phyloP scores from a whole-genome alignment of 352 stramenopile genomes.

The Phytophthora meadii region DNA sequence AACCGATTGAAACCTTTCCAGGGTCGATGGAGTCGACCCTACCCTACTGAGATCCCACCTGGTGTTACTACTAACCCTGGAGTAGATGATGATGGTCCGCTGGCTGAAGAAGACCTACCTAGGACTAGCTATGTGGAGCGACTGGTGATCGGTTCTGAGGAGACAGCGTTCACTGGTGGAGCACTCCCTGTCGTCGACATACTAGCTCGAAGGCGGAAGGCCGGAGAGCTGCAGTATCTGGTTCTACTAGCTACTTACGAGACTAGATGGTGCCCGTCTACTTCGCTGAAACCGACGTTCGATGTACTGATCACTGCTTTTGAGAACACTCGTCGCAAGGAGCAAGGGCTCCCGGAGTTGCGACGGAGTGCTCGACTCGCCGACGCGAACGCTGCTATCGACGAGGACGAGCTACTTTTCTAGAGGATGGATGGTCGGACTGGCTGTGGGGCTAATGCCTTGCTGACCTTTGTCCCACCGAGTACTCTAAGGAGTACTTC shows the following conservation, averaged over 20 bases:
- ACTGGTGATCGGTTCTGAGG: background rate
- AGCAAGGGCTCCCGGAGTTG: background rate
- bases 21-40: background rate
- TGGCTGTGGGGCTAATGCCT: too few relatives aligned
- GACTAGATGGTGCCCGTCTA: background rate
- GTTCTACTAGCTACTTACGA: background rate
- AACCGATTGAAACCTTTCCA: background rate
- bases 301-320: background rate
- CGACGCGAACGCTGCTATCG: constrained; percentile 6
- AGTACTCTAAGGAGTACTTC: too few relatives aligned
- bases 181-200: background rate
- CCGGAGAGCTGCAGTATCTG: background rate
- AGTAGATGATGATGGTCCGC: background rate
- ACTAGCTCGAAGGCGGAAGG: background rate
- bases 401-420: constrained; percentile 12
- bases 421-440: background rate
- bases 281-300: background rate
- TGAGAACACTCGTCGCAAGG: background rate
- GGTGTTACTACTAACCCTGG: background rate
- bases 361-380: constrained; percentile 1
- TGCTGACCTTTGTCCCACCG: too few relatives aligned
- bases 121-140: background rate
- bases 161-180: background rate
- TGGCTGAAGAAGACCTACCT: background rate
- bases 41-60: background rate